Base-by-base conservation (phyloP, 2,329 filamentous ascomycete genomes). In the Diplodia scrobiculata region DNA sequence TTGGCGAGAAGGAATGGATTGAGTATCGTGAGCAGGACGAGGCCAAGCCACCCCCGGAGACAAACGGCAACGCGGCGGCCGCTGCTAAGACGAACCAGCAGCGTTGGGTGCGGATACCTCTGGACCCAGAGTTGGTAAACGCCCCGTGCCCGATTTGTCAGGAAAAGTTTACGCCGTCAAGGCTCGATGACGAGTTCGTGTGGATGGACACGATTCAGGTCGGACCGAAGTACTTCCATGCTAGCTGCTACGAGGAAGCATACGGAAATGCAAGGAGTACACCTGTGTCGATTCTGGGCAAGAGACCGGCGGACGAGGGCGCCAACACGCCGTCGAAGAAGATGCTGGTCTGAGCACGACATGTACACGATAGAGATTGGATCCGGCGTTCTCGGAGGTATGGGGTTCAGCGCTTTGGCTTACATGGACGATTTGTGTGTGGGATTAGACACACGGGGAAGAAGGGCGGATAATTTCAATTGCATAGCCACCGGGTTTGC, bases 1-100 rank as follows among this genome's bases (percentile, higher is more conserved):
- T 97, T 58, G 91, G 96, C 73, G 91, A 96, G 80, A 84, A 92
- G 87, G 93, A 97, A 75, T 99, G 95, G 95, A 89, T 97, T 67
- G 89, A 88, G 70, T 92, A 91, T 58, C 86, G 88, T 45, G 94
- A 98, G 75, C 85, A 85, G 14, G 87, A 94, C 69, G 92, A 96
- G 74, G 78, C 64, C 76, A 69, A 27, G 66, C 69, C 47, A 55
- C 67, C 70, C 7, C 72, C 77, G 34, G 75, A 77, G 17, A 78
- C 79, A 38, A 77, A 76, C 54, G 77, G 78, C 53, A 71, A 77
- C n/a, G 76, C 76, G 1, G 73, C 76, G 3, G 79, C 79, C 14
- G 76, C 77, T 27, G 76, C 81, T 41, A 84, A 83, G 66, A 85
- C 86, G 68, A 83, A 87, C 0, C 83, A 86, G 59, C 82, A 85